Conservation (phyloP, 2,329 filamentous ascomycete genomes). For the Xylaria sp. region DNA sequence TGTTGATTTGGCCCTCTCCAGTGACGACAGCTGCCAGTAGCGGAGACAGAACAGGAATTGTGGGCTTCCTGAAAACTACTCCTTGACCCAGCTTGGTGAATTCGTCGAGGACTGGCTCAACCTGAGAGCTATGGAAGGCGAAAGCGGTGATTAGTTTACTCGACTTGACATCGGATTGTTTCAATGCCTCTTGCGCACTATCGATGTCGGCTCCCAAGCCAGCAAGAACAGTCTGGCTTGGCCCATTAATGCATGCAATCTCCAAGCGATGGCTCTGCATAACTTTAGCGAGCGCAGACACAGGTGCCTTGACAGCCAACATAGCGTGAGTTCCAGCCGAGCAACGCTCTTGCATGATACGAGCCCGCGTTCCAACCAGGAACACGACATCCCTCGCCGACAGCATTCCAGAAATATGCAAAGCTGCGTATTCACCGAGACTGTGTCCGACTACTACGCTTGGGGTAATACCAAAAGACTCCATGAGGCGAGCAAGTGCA, state of each 20-base stretch:
- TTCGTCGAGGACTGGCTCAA: conserved; percentile 64
- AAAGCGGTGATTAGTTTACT: conserved; percentile 61
- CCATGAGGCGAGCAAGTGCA: conserved; percentile 53
- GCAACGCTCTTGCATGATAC: conserved; percentile 11
- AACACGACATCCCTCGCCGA: conserved; percentile 68
- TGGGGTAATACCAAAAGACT: conserved; percentile 52
- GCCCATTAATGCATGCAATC: conserved; percentile 71
- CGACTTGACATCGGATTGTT: conserved; percentile 56
- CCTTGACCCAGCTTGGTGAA: neutral
- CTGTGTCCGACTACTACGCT: conserved; percentile 59
- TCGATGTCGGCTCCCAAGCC: conserved; percentile 62
- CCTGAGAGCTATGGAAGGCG: conserved; percentile 65
- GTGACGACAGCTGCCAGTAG: neutral
- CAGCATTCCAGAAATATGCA: conserved; percentile 68
- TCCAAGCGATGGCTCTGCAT: conserved; percentile 42
- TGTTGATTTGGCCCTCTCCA: neutral
- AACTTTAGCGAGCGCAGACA: conserved; percentile 53
- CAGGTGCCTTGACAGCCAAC: conserved; percentile 63
- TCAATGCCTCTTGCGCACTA: conserved; percentile 55
- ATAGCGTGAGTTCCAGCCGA: conserved; percentile 61
- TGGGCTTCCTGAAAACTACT: neutral
- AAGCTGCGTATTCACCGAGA: conserved; percentile 70
- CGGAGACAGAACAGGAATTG: conserved; percentile 2
- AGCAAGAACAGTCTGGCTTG: conserved; percentile 69
- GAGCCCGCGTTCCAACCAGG: conserved; percentile 66